These are phyloP conservation scores for Boletus speciosus DNA, from an alignment of 768 basidiomycete species.

Conservation along the genomic window DNA sequence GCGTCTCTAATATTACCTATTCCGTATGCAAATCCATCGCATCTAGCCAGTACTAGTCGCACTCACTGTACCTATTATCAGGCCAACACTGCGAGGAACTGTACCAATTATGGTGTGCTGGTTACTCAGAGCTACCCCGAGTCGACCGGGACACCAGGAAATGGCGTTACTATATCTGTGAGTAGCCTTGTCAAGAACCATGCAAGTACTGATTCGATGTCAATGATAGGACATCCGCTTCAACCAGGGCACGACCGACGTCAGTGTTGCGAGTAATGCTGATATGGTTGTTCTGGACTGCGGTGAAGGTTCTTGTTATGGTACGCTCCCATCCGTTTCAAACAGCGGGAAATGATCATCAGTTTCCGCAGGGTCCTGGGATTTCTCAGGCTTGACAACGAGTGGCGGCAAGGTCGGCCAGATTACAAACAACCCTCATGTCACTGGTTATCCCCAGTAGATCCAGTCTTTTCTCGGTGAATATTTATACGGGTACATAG, in stretches of 20 bases:
- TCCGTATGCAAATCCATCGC: conserved; percentile 29
- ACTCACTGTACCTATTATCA: conserved; percentile 15
- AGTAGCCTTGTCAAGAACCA: conserved; percentile 14
- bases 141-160: conserved; percentile 51
- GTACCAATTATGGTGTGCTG: conserved; percentile 50
- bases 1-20: conserved; percentile 50
- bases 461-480: not conserved
- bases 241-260: conserved; percentile 35
- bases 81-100: conserved; percentile 52
- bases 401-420: conserved; percentile 43
- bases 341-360: not conserved
- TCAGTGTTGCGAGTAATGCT: conserved; percentile 43
- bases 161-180: conserved; percentile 56
- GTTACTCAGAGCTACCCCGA: conserved; percentile 63
- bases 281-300: conserved; percentile 53
- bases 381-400: conserved; percentile 45
- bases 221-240: conserved; percentile 47
- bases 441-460: conserved; percentile 33
- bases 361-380: conserved; percentile 40
- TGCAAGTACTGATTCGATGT: not conserved
- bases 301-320: conserved; percentile 48
- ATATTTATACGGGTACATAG: not conserved
- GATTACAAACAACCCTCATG: conserved; percentile 28
- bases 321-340: conserved; percentile 26
- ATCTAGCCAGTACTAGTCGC: not conserved